Evolutionary conservation across 495 filamentous ascomycete species (phyloP).

Genomic region (Bacidia gigantensis): DNA sequence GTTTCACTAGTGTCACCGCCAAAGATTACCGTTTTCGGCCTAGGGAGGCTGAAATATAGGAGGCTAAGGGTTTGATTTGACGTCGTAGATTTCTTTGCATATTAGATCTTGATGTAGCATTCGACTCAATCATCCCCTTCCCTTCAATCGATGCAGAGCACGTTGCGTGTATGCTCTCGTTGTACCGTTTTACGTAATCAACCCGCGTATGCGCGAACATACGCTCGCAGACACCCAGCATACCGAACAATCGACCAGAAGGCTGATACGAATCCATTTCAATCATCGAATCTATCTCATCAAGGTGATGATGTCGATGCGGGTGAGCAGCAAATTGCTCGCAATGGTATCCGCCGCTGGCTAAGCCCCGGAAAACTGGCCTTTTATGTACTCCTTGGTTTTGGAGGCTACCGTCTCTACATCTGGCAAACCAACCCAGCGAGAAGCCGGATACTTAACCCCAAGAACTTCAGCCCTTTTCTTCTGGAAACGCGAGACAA

Average conservation of each 20-base stretch:
- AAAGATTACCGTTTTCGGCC: neutral
- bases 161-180: neutral
- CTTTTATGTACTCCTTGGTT: conserved; percentile 1
- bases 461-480: conserved; percentile 38
- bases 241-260: neutral
- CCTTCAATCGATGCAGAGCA: neutral
- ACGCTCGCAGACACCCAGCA: neutral
- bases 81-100: neutral
- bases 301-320: neutral
- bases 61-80: neutral
- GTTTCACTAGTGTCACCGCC: too few species aligned
- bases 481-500: conserved; percentile 46
- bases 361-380: conserved; percentile 19
- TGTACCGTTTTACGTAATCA: neutral
- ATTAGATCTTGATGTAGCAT: too few species aligned
- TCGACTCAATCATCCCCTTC: too few species aligned
- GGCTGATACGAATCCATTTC: neutral
- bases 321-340: conserved; percentile 7
- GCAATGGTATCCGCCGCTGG: conserved; percentile 19
- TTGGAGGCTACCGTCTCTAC: conserved; percentile 6
- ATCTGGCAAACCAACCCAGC: conserved; percentile 11
- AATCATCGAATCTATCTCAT: neutral
- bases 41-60: neutral
- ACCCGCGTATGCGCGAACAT: neutral
- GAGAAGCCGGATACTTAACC: conserved; percentile 26